phyloP scores from a whole-genome alignment of 2,329 filamentous ascomycete genomes.

The Coniochaeta sp. region DNA sequence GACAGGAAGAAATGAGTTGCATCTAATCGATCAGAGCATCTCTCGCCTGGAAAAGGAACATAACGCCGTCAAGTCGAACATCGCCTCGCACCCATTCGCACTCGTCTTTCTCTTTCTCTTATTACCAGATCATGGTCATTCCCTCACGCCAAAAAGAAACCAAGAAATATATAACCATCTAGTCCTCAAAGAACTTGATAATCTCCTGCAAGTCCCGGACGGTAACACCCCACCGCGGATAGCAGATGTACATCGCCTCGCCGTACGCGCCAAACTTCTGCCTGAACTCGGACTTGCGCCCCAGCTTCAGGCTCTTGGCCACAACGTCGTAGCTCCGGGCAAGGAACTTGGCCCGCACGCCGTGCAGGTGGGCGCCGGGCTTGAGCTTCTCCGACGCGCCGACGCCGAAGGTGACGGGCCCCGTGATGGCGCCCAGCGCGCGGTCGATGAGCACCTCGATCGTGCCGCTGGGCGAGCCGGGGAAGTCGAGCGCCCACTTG shows the following conservation, averaged over 20 bases:
- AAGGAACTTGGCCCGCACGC: constrained; percentile 72
- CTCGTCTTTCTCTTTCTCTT: too few species aligned
- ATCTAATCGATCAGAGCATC: too few species aligned
- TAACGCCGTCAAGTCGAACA: too few species aligned
- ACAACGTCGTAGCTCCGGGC: constrained; percentile 76
- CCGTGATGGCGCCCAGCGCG: constrained; percentile 46
- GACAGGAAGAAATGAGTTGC: not conserved
- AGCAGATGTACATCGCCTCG: constrained; percentile 83
- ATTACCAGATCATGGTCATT: too few species aligned
- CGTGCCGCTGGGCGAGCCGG: constrained; percentile 72
- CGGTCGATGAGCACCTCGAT: constrained; percentile 78
- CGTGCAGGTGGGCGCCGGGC: constrained; percentile 74
- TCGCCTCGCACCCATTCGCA: too few species aligned
- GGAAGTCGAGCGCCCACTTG: constrained; percentile 95
- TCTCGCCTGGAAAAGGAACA: not conserved
- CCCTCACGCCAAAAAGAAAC: too few species aligned
- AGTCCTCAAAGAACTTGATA: constrained; percentile 79
- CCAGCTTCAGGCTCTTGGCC: constrained; percentile 73
- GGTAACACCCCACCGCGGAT: constrained; percentile 78
- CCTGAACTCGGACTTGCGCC: constrained; percentile 80
- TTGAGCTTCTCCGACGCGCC: constrained; percentile 69
- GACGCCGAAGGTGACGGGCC: constrained; percentile 75
- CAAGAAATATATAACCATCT: too few species aligned
- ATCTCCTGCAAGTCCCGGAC: constrained; percentile 78
- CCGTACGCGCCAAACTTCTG: constrained; percentile 83